These are phyloP conservation scores for Hyphopichia homilentoma DNA, from an alignment of 805 yeast genomes.

Conservation along the genomic window DNA sequence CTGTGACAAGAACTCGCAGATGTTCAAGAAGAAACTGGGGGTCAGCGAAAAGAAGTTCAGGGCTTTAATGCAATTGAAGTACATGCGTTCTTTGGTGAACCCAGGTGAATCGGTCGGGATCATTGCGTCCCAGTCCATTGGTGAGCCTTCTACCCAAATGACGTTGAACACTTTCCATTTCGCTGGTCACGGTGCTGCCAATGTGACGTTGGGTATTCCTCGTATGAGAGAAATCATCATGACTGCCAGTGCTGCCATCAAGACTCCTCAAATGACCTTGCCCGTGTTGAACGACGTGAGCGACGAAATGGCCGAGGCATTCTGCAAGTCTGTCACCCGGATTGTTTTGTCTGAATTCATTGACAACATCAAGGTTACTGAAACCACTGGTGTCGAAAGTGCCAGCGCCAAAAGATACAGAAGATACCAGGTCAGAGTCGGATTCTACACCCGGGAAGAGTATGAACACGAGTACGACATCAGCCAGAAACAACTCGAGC, in stretches of 20 bases:
- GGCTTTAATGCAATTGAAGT: slow-evolving; percentile 96
- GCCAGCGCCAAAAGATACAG: slow-evolving; percentile 50
- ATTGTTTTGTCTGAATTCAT: slow-evolving; percentile 86
- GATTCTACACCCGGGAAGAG: slow-evolving; percentile 72
- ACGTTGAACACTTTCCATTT: slow-evolving; percentile 95
- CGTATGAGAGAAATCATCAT: slow-evolving; percentile 99
- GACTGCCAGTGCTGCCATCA: slow-evolving; percentile 95
- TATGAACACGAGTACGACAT: slow-evolving; percentile 89
- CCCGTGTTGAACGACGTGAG: slow-evolving; percentile 78
- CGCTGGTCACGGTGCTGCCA: slow-evolving; percentile 99
- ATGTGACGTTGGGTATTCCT: slow-evolving; percentile 98
- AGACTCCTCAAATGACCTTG: slow-evolving; percentile 98
- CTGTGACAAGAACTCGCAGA: slow-evolving; percentile 49
- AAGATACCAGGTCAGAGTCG: slow-evolving; percentile 69
- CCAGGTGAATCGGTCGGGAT: slow-evolving; percentile 99
- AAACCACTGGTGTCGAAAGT: slow-evolving; percentile 68
- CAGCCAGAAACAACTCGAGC: slow-evolving; percentile 71
- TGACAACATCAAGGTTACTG: slow-evolving; percentile 80
- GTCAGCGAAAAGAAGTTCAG: slow-evolving; percentile 79
- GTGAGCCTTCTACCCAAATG: slow-evolving; percentile 99
- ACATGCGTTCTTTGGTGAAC: slow-evolving; percentile 89
- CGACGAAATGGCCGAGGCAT: slow-evolving; percentile 85
- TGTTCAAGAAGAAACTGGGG: slow-evolving; percentile 56
- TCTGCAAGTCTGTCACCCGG: slow-evolving; percentile 85
- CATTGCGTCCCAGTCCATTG: slow-evolving; percentile 96